Percentiles rank a stretch among this genome's conserved stretches.
Conservation (phyloP, 768 basidiomycete species). For the Psilocybe azurescens region DNA sequence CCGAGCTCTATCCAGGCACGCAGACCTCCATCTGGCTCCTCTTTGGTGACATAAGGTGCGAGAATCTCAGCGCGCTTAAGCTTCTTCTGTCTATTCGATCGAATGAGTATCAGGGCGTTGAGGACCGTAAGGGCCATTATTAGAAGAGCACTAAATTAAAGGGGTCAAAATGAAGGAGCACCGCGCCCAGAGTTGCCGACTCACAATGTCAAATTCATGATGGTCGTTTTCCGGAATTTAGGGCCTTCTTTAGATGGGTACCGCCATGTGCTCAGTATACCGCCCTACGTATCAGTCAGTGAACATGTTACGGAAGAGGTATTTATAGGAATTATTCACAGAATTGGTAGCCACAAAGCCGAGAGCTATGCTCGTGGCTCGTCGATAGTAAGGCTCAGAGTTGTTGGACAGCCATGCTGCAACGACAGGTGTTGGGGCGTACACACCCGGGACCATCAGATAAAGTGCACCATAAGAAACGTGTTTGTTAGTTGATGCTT, state of each 20-base stretch:
- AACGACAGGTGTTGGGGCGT: constrained; percentile 33
- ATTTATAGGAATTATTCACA: constrained; percentile 25
- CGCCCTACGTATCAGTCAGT: constrained; percentile 31
- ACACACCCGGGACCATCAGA: constrained; percentile 40
- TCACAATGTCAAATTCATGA: constrained; percentile 43
- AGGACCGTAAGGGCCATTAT: constrained; percentile 26
- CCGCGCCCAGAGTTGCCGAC: constrained; percentile 5
- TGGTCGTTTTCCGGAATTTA: constrained; percentile 38
- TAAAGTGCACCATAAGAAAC: constrained; percentile 39
- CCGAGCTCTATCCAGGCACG: constrained; percentile 41
- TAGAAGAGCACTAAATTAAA: constrained; percentile 25
- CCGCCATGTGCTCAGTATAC: constrained; percentile 46
- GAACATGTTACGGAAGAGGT: background rate
- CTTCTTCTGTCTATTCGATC: constrained; percentile 31
- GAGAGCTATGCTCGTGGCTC: constrained; percentile 40
- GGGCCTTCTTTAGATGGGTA: constrained; percentile 44
- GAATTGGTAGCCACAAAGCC: constrained; percentile 41
- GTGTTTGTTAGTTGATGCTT: constrained; percentile 30
- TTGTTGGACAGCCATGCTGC: constrained; percentile 45
- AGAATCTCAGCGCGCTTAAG: constrained; percentile 31
- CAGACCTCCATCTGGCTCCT: constrained; percentile 31
- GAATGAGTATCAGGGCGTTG: constrained; percentile 34
- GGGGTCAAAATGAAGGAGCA: background rate
- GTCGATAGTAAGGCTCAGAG: constrained; percentile 41
- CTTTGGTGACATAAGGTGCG: constrained; percentile 31